These are phyloP conservation scores for Tieghemostelium lacteum DNA, from an alignment of 78 protist genomes.

Conservation along the genomic window DNA sequence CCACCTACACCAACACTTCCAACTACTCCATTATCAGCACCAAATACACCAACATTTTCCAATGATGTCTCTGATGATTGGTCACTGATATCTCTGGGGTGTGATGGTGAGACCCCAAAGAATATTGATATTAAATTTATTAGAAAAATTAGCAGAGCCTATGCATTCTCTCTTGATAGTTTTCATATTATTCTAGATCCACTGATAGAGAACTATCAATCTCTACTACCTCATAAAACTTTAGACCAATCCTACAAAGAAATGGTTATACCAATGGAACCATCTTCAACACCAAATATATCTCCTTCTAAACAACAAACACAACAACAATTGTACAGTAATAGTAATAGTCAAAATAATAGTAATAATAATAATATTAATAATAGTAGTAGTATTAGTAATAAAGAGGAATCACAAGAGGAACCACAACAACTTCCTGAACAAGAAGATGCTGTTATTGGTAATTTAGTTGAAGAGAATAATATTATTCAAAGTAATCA, in stretches of 20 bases:
- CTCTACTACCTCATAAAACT: conserved; percentile 4
- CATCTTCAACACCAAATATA: conserved; percentile 3
- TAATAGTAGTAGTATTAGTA: conserved; percentile 9
- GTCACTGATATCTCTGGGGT: conserved; percentile 69
- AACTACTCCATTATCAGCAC: not conserved
- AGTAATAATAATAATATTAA: not conserved
- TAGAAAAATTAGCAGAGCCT: conserved; percentile 52
- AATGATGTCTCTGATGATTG: conserved; percentile 36
- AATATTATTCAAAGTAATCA: not conserved
- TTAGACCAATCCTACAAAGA: no score
- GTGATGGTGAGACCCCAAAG: conserved; percentile 26
- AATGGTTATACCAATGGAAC: conserved; percentile 3
- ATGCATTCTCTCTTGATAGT: conserved; percentile 71
- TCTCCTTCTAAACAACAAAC: not conserved
- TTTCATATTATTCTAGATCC: conserved; percentile 78
- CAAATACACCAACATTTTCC: not conserved
- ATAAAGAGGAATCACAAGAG: not conserved
- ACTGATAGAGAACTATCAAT: conserved; percentile 31
- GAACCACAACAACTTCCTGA: not conserved
- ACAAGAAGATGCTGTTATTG: not conserved
- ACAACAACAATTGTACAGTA: not conserved
- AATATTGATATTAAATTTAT: conserved; percentile 79
- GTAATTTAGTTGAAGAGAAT: not conserved
- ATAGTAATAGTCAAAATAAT: not conserved
- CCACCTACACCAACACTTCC: not conserved